A percentile compares a stretch with the other conserved stretches of the same genome.
Conservation (phyloP, 1,284 basidiomycete species). For the Testicularia cyperi region DNA sequence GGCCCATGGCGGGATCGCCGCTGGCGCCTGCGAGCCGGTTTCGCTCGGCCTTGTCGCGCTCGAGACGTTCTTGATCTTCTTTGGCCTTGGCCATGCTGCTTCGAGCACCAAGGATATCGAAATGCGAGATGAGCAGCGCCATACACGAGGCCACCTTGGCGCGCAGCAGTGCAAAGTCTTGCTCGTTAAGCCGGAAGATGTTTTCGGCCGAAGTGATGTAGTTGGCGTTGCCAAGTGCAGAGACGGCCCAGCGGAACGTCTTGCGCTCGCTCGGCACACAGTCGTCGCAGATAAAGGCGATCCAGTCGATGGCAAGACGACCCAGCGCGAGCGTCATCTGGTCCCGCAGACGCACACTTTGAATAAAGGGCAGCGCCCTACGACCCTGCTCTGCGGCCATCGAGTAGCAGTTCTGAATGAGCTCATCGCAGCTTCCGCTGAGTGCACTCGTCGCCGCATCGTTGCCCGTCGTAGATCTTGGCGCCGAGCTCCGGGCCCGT, state of each 20-base stretch:
- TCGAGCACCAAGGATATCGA: conserved; percentile 73
- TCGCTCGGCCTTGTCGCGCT: conserved; percentile 48
- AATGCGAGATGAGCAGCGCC: conserved; percentile 92
- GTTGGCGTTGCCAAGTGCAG: conserved; percentile 89
- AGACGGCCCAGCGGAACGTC: conserved; percentile 98
- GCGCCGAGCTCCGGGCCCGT: conserved; percentile 8
- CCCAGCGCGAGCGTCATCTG: conserved; percentile 55
- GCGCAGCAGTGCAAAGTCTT: conserved; percentile 77
- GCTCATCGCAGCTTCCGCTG: conserved; percentile 64
- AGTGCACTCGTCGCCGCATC: conserved; percentile 11
- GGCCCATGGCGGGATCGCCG: conserved; percentile 13
- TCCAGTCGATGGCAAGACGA: conserved; percentile 68
- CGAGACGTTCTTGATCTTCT: conserved; percentile 50
- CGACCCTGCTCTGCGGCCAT: conserved; percentile 80
- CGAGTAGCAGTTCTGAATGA: conserved; percentile 91
- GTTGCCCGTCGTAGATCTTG: conserved; percentile 15
- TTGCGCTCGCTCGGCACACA: conserved; percentile 94
- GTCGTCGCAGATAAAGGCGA: conserved; percentile 96
- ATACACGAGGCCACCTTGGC: conserved; percentile 94
- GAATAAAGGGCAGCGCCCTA: conserved; percentile 55
- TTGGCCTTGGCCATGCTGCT: conserved; percentile 55
- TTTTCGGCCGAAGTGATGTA: conserved; percentile 79
- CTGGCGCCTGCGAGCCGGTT: conserved; percentile 26
- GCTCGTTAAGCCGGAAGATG: conserved; percentile 83
- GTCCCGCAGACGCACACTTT: conserved; percentile 45